Evolutionary conservation across 306 rosid species (phyloP), one percentile per base, ranked within the genome.

Genomic region (Cercis canadensis): DNA sequence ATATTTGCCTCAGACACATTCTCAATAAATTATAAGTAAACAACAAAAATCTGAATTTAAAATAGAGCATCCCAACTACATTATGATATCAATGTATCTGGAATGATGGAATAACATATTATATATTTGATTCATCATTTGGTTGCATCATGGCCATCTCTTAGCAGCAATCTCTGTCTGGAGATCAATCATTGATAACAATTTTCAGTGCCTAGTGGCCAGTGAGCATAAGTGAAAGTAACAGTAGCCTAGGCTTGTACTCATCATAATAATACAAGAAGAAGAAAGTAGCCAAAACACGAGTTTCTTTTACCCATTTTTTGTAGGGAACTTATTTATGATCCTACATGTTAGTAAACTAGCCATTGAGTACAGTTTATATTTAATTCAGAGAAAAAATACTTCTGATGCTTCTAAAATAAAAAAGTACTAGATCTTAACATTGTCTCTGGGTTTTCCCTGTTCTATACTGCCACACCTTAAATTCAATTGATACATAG

Each of bases 81-180:
- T 72, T 75, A 75, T 75, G 73, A 75, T 61, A 75, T 65, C 75
- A 59, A 56, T 43, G 67, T 49, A 60, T 80, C 76, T 69, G 65
- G 72, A 70, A 76, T 65, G 72, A 78, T 58, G 60, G 73, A 71
- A 43, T 46, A 57, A 34, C 37, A 67, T 76, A 77, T 58, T 52
- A 71, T 71, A 73, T 72, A 31, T 44, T 57, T 29, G 16, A 70
- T 71, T 72, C 82, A 69, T 61, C 75, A 74, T 83, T 71, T 62
- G n/a, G 74, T 36, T 71, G 74, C 65, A 51, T 72, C 62, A 75
- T 75, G 78, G 41, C 77, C 78, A 79, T 73, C 67, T 72, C 34
- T 71, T 45, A 72, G 71, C 55, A 80, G 62, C 78, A 56, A 60
- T 75, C 57, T 72, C 8, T 67, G 67, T 56, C 73, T 61, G 62